Base-by-base conservation (phyloP, 305 asterid species). In the Solanum aculeatissimum region DNA sequence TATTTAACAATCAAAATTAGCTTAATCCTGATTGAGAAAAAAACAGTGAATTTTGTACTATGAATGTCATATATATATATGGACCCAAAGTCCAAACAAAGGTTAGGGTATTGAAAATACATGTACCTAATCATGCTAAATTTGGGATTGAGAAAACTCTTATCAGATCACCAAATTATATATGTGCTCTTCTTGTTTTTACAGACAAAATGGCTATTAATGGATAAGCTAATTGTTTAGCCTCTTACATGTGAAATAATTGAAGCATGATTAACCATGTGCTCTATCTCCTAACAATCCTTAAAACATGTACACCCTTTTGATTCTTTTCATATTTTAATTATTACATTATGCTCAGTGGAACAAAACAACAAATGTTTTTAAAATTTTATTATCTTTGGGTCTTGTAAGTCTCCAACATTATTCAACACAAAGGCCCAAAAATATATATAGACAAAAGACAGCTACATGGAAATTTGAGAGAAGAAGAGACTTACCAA, bases 401-500 rank as follows among this genome's bases (percentile, higher is more conserved):
- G 2, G 27, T 19, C 77, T 35, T 38, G 29, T 7, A 69, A 71
- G n/a, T n/a, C 55, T 71, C 55, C 35, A 71, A 71, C 80, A 71
- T n/a, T 19, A 69, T 38, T 12, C 45, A 32, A 29, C 43, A 49
- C 82, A 75, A 49, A 49, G 43, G 60, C 62, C 40, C 49, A 25
- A 47, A 75, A 23, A 21, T 2, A 25, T 19, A 49, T 6, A 12
- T 38, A 16, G 29, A 51, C 15, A 66, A 82, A 63, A 42, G n/a
- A 15, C 16, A 49, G 2, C 38, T 29, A 45, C 13, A 18, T 15
- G 29, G 71, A 49, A 83, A 83, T 69, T 1, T 32, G 65, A 58
- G 78, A 58, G 4, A 35, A 32, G 81, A 47, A 38, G 42, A 70
- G 57, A 80, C 92, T 84, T 85, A 92, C 95, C 63, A 88, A 82